Conservation (phyloP, 1,139 yeast species). For the Hanseniaspora uvarum region DNA sequence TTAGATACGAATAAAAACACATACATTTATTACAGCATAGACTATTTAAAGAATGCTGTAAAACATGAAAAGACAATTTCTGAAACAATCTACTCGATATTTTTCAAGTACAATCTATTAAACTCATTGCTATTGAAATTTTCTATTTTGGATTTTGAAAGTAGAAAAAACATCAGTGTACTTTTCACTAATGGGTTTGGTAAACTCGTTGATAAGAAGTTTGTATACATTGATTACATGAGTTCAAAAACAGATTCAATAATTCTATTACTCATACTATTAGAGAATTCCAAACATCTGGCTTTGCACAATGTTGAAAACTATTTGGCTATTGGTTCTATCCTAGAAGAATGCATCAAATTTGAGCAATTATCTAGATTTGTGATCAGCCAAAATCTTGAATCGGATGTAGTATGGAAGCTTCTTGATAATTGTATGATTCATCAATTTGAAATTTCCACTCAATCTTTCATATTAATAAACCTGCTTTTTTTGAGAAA, state of each 20-base stretch:
- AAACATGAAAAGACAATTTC: neutral
- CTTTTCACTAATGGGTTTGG: constrained; percentile 69
- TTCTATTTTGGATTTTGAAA: constrained; percentile 67
- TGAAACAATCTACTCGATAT: constrained; percentile 6
- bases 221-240: constrained; percentile 81
- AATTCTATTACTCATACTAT: constrained; percentile 53
- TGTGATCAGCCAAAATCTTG: neutral
- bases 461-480: constrained; percentile 75
- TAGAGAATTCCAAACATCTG: constrained; percentile 40
- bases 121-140: constrained; percentile 50
- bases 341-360: constrained; percentile 75
- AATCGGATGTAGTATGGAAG: constrained; percentile 54
- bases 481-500: constrained; percentile 62
- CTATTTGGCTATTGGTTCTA: constrained; percentile 66
- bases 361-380: constrained; percentile 55
- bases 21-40: constrained; percentile 30
- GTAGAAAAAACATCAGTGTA: constrained; percentile 70
- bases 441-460: constrained; percentile 77
- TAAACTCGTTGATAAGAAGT: constrained; percentile 64
- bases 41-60: neutral
- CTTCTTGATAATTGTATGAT: constrained; percentile 68
- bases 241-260: constrained; percentile 58
- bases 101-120: constrained; percentile 49
- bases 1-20: constrained; percentile 51
- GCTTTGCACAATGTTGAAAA: constrained; percentile 37